Evolutionary conservation across 176 grass and related monocot species (phyloP), one percentile per base, ranked within the genome.

Genomic region (Bothriochloa decipiens): DNA sequence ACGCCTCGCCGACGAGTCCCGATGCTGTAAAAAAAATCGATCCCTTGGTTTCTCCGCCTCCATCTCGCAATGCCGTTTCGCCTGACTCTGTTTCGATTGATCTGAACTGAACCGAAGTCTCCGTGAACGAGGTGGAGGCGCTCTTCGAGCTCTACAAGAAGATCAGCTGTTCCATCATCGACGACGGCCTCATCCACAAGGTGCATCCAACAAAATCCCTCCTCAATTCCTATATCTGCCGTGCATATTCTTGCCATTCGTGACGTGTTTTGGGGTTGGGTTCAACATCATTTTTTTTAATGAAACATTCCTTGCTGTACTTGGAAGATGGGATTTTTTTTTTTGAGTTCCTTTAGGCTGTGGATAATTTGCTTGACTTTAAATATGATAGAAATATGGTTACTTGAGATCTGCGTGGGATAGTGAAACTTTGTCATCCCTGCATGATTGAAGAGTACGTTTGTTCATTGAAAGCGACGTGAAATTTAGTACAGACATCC

Each of bases 151-250:
- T 97, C 46, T 97, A 94, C 89, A 97, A 90, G 85, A 97, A 89
- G 86, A 75, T 97, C 68, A 94, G 92, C 84, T 78, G 87, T 81
- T 92, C 94, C 80, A 93, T 94, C 73, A 87, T 94, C 81, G 73
- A 92, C 80, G 94, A 97, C 45, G 92, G 92, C 1, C 68, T 97
- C 67, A 97, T 97, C 20, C 91, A 97, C 89, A 97, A 97, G 95
- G 95, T 91, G 72, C 20, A 29, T 37, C 6, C 47, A 50, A 1
- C 43, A 52, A 52, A 52, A 11, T 20, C 26, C 42, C 20, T 65
- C 26, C 2, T 6, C 28, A 39, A 70, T 81, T 81, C 32, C 46
- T 22, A 22, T 16, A 37, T 68, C 35, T 28, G 4, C 42, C 26
- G 8, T 49, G 15, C 37, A 25, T 76, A 46, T 63, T 89, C 74